These are phyloP conservation scores for Heliamphora ciliata DNA, from an alignment of 179 eudicot genomes.

Conservation along the genomic window DNA sequence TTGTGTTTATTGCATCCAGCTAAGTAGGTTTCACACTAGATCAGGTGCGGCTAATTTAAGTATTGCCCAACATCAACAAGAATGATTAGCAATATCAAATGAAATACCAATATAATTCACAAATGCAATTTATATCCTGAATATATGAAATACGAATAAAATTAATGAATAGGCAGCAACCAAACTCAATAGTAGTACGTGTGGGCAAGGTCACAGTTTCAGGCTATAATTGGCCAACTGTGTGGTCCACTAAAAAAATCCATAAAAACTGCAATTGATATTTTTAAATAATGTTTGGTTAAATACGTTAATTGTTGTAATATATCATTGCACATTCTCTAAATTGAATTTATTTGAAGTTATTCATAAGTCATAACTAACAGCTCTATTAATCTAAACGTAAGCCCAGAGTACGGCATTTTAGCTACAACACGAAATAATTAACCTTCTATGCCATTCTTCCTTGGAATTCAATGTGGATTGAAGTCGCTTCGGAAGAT, in stretches of 20 bases:
- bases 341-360: background rate
- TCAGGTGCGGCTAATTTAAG: background rate
- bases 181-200: background rate
- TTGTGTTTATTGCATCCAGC: background rate
- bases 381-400: background rate
- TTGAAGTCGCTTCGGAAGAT: conserved; percentile 81
- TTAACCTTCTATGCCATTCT: conserved; percentile 93
- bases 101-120: background rate
- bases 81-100: background rate
- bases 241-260: background rate
- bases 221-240: background rate
- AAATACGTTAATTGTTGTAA: background rate
- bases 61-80: background rate
- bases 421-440: background rate
- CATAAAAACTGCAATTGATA: background rate
- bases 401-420: background rate
- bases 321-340: background rate
- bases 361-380: background rate
- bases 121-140: background rate
- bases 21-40: background rate
- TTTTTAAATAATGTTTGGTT: background rate
- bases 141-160: background rate
- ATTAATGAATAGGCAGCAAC: background rate
- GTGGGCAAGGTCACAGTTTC: background rate
- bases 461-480: conserved; percentile 66